phyloP scores from a whole-genome alignment of 2,329 filamentous ascomycete species.

The Geosmithia putterillii region DNA sequence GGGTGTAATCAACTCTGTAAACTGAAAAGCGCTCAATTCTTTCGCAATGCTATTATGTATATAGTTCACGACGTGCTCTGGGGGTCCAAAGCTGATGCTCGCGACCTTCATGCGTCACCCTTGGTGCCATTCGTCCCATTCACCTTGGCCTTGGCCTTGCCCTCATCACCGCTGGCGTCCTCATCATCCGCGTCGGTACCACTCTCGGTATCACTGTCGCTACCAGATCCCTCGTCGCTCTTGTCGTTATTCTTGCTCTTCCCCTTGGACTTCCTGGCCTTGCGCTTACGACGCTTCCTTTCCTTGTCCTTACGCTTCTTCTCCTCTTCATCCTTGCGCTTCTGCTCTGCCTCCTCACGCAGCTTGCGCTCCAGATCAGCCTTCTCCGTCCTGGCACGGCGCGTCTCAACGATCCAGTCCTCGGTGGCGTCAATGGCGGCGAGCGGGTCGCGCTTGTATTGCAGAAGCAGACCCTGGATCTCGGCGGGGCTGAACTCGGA shows the following conservation, averaged over 20 bases:
- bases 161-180: neutral
- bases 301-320: slow-evolving; percentile 17
- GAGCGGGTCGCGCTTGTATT: slow-evolving; percentile 39
- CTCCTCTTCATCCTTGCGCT: slow-evolving; percentile 19
- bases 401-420: slow-evolving; percentile 35
- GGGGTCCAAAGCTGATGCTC: too few species aligned
- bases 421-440: slow-evolving; percentile 32
- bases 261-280: slow-evolving; percentile 11
- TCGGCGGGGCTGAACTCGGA: slow-evolving; percentile 48
- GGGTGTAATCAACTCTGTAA: too few species aligned
- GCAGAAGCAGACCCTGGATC: slow-evolving; percentile 45
- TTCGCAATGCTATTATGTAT: too few species aligned
- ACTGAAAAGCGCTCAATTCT: too few species aligned
- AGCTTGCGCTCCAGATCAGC: slow-evolving; percentile 28
- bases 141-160: slow-evolving; percentile 1
- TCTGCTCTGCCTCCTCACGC: slow-evolving; percentile 22
- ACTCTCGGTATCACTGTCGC: neutral
- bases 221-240: slow-evolving; percentile 10
- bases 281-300: slow-evolving; percentile 13
- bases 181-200: neutral
- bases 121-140: neutral
- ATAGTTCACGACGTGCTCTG: too few species aligned
- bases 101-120: too few species aligned
- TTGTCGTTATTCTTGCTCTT: slow-evolving; percentile 14
- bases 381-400: slow-evolving; percentile 35